A percentile compares a stretch with the other conserved stretches of the same genome.
Evolutionary conservation across 768 basidiomycete genomes (phyloP).

Genomic region (Podaxis rugospora): DNA sequence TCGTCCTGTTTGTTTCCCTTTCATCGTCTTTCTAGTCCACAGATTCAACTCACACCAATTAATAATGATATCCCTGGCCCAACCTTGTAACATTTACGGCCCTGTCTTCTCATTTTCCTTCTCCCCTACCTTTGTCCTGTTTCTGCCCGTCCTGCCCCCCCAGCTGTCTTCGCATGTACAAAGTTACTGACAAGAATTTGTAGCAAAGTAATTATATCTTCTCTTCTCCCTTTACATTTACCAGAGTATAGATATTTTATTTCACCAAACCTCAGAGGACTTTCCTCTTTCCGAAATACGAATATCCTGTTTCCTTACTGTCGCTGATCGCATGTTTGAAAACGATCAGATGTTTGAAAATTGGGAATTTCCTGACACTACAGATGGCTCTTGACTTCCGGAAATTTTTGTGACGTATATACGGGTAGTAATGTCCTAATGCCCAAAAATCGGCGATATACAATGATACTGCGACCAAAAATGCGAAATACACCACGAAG

Average conservation of each 20-base stretch:
- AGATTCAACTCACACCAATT: neutral
- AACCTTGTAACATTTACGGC: neutral
- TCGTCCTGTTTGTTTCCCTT: neutral
- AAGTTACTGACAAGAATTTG: slow-evolving; percentile 6
- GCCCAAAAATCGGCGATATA: no score
- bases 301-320: no score
- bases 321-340: no score
- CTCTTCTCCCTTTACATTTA: neutral
- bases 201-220: neutral
- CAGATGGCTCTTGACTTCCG: no score
- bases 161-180: neutral
- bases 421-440: no score
- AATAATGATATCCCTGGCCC: neutral
- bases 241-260: neutral
- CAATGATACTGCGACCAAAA: no score
- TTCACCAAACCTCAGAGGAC: neutral
- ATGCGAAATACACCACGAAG: no score
- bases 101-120: neutral
- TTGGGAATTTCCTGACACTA: no score
- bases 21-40: neutral
- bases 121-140: neutral
- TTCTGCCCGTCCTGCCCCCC: neutral
- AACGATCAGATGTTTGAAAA: no score
- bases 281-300: no score
- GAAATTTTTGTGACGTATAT: no score